Evolutionary conservation across 768 basidiomycete genomes (phyloP), one percentile per base, ranked within the genome.

Genomic region (Trametes cubensis): DNA sequence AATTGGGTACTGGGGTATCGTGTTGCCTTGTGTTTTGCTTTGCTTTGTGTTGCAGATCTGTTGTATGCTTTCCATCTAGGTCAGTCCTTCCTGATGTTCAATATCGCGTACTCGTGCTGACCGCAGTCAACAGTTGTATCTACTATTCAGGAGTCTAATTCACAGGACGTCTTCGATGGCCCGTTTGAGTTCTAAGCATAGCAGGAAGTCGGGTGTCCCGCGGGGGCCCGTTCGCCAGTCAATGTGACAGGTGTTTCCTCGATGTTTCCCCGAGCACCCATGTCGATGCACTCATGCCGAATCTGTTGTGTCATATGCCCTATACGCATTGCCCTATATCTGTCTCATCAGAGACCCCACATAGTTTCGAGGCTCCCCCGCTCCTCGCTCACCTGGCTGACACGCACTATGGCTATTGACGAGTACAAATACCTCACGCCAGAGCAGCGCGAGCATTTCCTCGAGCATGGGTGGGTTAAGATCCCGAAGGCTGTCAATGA

Each of bases 381-480:
- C n/a, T n/a, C n/a, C n/a, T n/a, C n/a, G n/a, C n/a, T n/a, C n/a
- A n/a, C n/a, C n/a, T n/a, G n/a, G n/a, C n/a, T n/a, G n/a, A n/a
- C n/a, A n/a, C n/a, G 11, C n/a, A 17, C 23, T 30, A 69, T 65
- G 67, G 49, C 55, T 3, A 58, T 64, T 20, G 21, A 53, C 20
- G 66, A 69, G 55, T 69, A 60, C 55, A 66, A 67, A 45, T 55
- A 58, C 41, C 66, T 70, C 25, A 66, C 64, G 5, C 62, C 66
- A 14, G 73, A 71, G 47, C 72, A 76, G 62, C 68, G 73, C 51
- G 70, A 68, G 15, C 75, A 76, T 56, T 77, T 77, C 62, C 64
- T 77, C 21, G 68, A 73, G 66, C 69, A 73, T 26, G 75, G 76
- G 13, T 77, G 70, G 66, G 69, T 77, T 2, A 62, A 64, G 50